Base-by-base conservation (phyloP, 306 rosid genomes). In the Casuarina equisetifolia region DNA sequence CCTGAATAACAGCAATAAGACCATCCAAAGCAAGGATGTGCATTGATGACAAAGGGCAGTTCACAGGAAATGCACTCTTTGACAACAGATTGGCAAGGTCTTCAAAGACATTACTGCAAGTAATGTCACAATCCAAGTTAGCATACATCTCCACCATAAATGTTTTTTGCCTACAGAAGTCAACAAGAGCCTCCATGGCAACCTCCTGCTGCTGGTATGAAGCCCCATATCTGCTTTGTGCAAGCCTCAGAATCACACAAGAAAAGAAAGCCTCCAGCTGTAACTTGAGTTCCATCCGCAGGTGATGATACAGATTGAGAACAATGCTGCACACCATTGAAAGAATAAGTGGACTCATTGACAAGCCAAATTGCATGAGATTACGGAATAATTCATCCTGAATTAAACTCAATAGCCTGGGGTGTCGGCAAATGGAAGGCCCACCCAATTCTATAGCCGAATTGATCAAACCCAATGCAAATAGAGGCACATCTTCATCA, bases 401-500 rank as follows among this genome's bases (percentile, higher is more conserved):
- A 74, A 92, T 86, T 76, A 90, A 83, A 86, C 82, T 82, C 86
- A 90, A 77, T 83, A 93, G 88, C 81, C 89, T 86, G 59, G 94
- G 97, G 82, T 96, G 99, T 70, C 69, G 85, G 79, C 86, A 76
- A 83, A 96, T 89, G 82, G 96, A 90, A 74, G 94, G 87, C 63
- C 99, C 99, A 81, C 91, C 98, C 87, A 96, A 84, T 84, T 96
- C 99, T 83, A 96, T 78, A 72, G 97, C 93, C 0, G 97, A 88
- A 87, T 96, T 92, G 75, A 95, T 92, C 84, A 95, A 80, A 81
- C 84, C 89, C 85, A 95, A 83, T 75, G 98, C 97, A 90, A 96
- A 96, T 64, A 96, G 90, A 76, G 99, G 98, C 68, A 87, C 91
- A 43, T 95, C 99, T 85, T 95, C 99, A 86, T 95, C 98, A 90